Evolutionary conservation across 805 yeast species (phyloP), one percentile per base, ranked within the genome.

Genomic region (Myxozyma neglecta): DNA sequence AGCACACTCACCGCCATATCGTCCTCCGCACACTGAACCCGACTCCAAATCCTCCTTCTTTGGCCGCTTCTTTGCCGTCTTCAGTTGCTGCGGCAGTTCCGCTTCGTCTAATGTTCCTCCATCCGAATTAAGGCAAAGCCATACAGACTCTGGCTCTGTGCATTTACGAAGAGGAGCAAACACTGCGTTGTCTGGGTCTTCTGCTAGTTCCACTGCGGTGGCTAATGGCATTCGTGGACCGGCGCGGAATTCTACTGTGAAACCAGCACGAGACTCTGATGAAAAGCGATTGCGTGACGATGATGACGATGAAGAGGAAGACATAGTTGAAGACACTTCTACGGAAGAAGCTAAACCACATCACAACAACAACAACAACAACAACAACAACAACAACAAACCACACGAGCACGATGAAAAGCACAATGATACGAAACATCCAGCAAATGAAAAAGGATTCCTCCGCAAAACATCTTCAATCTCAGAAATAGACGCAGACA

Each of bases 81-180:
- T 53, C 32, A 36, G 57, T 13, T 61, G 64, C 48, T 52, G 59
- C 53, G 54, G 64, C 10, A 20, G 46, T n/a, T 44, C 14, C 36
- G 55, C 36, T 40, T 48, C 52, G 42, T 49, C 55, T 13, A 16
- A 18, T 13, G n/a, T 36, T 24, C 36, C 46, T 10, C 29, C 29
- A 24, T 24, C 29, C 5, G 29, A 24, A 24, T 24, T 24, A 24
- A 24, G 29, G 5, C 29, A 24, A 5, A 16, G 13, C 46, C 32
- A 7, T 14, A 46, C 14, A 9, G 37, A 16, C 36, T 42, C 39
- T 49, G 44, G 57, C 14, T 29, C 11, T 37, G 51, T 24, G 40
- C 32, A 51, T 29, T 45, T 34, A 3, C 55, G 37, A 6, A 45
- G 46, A 35, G 37, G 55, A 8, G 53, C 35, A 1, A 29, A 13